These are phyloP conservation scores for Irpex sp. DNA, from an alignment of 1,284 basidiomycete genomes.

Conservation along the genomic window DNA sequence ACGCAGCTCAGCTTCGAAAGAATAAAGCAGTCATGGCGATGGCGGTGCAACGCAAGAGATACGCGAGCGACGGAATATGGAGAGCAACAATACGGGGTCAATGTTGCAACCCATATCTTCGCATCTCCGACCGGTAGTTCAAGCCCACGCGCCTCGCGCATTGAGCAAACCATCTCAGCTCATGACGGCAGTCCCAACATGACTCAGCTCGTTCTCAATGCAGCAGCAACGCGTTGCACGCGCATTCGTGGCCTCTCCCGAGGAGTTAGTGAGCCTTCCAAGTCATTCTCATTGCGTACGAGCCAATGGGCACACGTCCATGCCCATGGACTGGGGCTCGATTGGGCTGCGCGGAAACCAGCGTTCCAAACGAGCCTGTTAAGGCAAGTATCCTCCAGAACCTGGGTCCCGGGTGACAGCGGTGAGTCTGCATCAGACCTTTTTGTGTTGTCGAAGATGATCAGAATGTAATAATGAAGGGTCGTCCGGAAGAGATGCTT, in stretches of 20 bases:
- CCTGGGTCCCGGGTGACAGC: not conserved
- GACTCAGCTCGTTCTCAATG: not conserved
- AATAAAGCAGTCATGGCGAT: not conserved
- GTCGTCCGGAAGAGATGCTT: not conserved
- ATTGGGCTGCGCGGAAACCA: not conserved
- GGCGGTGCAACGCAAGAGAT: not conserved
- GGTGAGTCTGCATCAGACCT: not conserved
- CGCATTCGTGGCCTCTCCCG: not conserved
- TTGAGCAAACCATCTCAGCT: not conserved
- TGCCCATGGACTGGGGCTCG: conserved; percentile 1
- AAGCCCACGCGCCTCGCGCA: not conserved
- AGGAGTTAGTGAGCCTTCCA: not conserved
- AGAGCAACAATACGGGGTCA: no score
- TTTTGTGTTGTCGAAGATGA: not conserved
- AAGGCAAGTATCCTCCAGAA: not conserved
- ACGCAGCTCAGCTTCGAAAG: not conserved
- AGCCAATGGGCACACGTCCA: not conserved
- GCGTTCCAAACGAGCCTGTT: not conserved
- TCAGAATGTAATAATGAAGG: not conserved
- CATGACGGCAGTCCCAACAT: not conserved
- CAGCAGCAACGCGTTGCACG: not conserved
- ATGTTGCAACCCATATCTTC: not conserved
- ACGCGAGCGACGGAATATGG: no score
- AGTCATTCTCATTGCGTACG: not conserved
- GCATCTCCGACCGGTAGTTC: not conserved